Evolutionary conservation across 441 rosid species (phyloP).

Genomic region (Croton laevigatus): DNA sequence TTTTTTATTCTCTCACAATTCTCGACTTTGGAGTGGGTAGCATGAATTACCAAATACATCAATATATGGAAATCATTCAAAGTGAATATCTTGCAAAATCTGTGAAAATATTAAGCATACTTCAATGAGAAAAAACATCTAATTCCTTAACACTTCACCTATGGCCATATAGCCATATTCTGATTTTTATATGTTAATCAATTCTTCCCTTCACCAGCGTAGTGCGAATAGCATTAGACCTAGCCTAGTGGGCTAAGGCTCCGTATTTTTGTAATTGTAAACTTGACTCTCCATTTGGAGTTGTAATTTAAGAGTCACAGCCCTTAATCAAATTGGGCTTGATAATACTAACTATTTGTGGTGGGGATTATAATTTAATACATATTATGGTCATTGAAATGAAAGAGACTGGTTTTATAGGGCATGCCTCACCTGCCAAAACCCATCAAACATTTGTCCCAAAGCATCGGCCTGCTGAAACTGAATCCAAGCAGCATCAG

Average conservation of each 20-base stretch:
- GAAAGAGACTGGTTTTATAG: conserved; percentile 31
- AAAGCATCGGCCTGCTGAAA: conserved; percentile 46
- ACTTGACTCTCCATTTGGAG: not conserved
- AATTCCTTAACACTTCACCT: not conserved
- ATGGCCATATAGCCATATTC: not conserved
- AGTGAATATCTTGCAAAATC: not conserved
- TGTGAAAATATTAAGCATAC: not conserved
- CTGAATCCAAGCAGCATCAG: conserved; percentile 48
- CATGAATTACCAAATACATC: not conserved
- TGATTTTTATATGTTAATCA: not conserved
- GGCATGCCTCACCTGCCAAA: conserved; percentile 40
- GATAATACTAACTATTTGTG: conserved; percentile 10
- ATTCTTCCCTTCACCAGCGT: not conserved
- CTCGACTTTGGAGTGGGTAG: not conserved
- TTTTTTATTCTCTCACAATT: not conserved
- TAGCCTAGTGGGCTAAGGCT: no score
- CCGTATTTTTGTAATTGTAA: not conserved
- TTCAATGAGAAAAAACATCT: not conserved
- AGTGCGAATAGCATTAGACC: no score
- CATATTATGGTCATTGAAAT: conserved; percentile 14
- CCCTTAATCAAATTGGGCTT: not conserved
- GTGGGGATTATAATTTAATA: conserved; percentile 4
- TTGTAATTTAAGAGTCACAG: conserved; percentile 9
- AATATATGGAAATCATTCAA: not conserved
- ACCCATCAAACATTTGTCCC: conserved; percentile 37